Percentiles rank a stretch among this genome's conserved stretches.
These are phyloP conservation scores for Colletotrichum sp. DNA, from an alignment of 2,329 filamentous ascomycete species.

Conservation along the genomic window DNA sequence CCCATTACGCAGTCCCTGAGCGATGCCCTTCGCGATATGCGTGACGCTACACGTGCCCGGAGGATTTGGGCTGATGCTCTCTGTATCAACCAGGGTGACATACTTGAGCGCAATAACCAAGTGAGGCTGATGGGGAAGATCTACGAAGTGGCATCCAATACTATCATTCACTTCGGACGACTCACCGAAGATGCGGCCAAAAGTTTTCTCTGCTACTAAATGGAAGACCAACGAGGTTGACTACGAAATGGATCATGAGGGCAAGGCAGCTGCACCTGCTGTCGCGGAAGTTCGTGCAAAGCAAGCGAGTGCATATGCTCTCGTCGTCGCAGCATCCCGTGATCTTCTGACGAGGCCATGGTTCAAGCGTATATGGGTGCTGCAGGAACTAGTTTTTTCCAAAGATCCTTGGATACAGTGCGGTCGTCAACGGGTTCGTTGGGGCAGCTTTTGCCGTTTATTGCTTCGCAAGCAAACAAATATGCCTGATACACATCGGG, in stretches of 20 bases:
- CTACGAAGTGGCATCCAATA: conserved; percentile 24
- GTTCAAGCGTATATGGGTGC: conserved; percentile 20
- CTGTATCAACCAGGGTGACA: conserved; percentile 33
- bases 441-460: background rate
- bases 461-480: too few species aligned
- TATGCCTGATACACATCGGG: accelerated
- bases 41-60: conserved; percentile 33
- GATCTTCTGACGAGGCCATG: background rate
- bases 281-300: too few species aligned
- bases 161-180: conserved; percentile 1
- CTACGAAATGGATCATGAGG: too few species aligned
- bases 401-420: conserved; percentile 26
- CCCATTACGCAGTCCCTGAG: too few species aligned
- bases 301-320: too few species aligned
- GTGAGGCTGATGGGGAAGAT: conserved; percentile 33
- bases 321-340: too few species aligned
- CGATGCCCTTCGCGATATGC: too few species aligned
- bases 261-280: too few species aligned
- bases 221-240: background rate
- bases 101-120: conserved; percentile 28
- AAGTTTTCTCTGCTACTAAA: background rate
- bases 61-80: conserved; percentile 35
- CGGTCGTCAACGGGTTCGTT: conserved; percentile 4
- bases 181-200: background rate
- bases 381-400: conserved; percentile 32